Evolutionary conservation across 139 green algal genomes (phyloP).

Genomic region (Pleodorina starrii): DNA sequence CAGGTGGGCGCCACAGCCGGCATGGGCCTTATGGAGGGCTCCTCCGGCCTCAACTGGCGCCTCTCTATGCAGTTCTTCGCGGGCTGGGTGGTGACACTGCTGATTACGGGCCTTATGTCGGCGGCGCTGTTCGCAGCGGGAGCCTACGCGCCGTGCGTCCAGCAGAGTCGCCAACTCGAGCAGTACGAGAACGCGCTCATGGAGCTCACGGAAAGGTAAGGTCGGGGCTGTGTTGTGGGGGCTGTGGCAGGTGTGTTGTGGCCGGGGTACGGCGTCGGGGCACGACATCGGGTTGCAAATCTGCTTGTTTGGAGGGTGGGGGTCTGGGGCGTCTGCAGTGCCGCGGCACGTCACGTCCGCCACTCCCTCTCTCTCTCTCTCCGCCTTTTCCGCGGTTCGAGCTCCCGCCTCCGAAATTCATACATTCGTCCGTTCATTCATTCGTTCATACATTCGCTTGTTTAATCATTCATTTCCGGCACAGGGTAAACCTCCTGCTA

Average conservation of each 20-base stretch:
- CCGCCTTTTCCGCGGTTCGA: background rate
- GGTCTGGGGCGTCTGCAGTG: background rate
- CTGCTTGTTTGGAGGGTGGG: background rate
- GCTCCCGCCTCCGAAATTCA: background rate
- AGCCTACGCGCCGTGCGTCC: slow-evolving; percentile 6
- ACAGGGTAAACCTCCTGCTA: slow-evolving; percentile 20
- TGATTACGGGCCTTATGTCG: slow-evolving; percentile 22
- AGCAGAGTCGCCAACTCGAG: background rate
- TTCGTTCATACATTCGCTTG: too few species aligned
- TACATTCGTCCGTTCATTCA: too few species aligned
- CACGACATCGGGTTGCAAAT: background rate
- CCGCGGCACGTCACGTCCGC: background rate
- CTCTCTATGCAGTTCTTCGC: slow-evolving; percentile 29
- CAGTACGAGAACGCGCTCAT: background rate
- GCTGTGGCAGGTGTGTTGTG: background rate
- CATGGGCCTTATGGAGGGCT: slow-evolving; percentile 53
- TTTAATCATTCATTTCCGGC: too few species aligned
- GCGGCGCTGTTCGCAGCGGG: slow-evolving; percentile 44
- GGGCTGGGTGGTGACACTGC: slow-evolving; percentile 54
- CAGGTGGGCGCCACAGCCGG: slow-evolving; percentile 48
- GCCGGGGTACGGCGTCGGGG: too few species aligned
- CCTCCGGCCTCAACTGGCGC: slow-evolving; percentile 45
- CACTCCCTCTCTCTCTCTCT: background rate
- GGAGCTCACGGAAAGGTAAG: background rate
- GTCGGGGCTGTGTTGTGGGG: background rate